Conservation (phyloP, 129 eudicot genomes). For the Dittrichia graveolens region DNA sequence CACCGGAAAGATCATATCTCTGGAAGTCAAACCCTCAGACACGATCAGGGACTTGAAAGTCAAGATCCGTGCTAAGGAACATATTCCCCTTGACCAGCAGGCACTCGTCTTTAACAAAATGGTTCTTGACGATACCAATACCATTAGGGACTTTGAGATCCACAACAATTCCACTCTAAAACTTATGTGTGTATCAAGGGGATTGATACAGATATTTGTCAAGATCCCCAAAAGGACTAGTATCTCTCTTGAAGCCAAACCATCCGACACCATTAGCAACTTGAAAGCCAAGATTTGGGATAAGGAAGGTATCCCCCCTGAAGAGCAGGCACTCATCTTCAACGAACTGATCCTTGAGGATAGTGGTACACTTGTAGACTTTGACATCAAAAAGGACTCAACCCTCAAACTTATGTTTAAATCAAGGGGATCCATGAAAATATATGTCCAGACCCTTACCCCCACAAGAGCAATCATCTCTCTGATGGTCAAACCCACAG, state of each 20-base stretch:
- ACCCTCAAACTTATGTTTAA: background rate
- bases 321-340: background rate
- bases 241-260: background rate
- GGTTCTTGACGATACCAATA: background rate
- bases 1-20: background rate
- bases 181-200: background rate
- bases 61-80: background rate
- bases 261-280: background rate
- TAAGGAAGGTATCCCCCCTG: background rate
- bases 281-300: background rate
- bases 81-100: background rate
- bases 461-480: background rate
- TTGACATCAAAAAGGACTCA: background rate
- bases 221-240: background rate
- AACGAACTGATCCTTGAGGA: background rate
- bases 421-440: background rate
- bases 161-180: background rate
- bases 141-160: background rate
- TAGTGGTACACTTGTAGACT: slow-evolving; percentile 1
- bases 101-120: background rate
- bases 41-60: background rate
- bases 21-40: background rate
- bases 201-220: background rate
- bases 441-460: background rate
- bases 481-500: background rate